Evolutionary conservation across 768 basidiomycete genomes (phyloP), one percentile per base, ranked within the genome.

Genomic region (Mycena sanguinolenta): DNA sequence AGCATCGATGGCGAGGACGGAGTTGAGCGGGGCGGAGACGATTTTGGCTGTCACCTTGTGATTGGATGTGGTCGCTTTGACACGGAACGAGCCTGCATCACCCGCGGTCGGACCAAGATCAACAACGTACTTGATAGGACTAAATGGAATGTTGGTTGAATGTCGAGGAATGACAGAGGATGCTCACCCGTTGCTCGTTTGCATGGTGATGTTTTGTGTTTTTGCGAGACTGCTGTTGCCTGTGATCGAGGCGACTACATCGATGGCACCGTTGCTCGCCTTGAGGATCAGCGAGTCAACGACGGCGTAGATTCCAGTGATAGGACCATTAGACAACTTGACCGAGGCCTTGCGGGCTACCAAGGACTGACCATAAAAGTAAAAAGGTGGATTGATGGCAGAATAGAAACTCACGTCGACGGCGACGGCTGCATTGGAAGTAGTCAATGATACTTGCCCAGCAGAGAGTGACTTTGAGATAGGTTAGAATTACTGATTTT

Each of bases 101-200:
- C 53, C 58, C 9, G 68, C 50, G 21, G 76, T 72, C 21, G 85
- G 80, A 28, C 70, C 72, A 28, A 89, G 79, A 30, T 71, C 72
- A 34, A 85, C 57, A 16, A 69, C 68, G 21, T 81, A 74, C 8
- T 79, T 67, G 32, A 87, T 76, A 38, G 54, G 69, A 38, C 86
- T 87, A 67, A 63, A 44, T 16, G 14, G 28, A 32, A 32, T 28
- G 32, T 62, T 28, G 42, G 57, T 58, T 57, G 44, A 12, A 27
- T 14, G 19, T 4, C 12, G 17, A n/a, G n/a, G n/a, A n/a, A n/a
- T n/a, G 4, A 19, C 6, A 39, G 39, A 39, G 39, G 39, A 30
- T 10, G 74, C 83, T 39, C 74, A 87, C 88, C 81, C 82, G 65
- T 89, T 88, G 30, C 67, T 78, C 2, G 86, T 85, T 25, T 65